Percentiles rank a stretch among this genome's conserved stretches.
Evolutionary conservation across 768 basidiomycete species (phyloP).

Genomic region (Leccinum subgranulosum): DNA sequence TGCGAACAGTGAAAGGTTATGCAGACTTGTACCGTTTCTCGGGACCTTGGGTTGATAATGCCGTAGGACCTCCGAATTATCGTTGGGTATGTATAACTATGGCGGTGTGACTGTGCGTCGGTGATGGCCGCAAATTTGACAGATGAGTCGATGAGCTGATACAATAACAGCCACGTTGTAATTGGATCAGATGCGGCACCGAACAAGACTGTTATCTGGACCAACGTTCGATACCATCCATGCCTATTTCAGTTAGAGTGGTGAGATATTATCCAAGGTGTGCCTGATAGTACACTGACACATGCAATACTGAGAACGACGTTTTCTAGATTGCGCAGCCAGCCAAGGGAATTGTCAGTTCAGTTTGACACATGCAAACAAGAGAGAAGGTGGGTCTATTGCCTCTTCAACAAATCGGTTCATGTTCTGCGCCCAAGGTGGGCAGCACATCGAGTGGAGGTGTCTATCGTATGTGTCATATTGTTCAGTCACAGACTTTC

Average conservation of each 20-base stretch:
- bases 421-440: neutral
- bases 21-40: neutral
- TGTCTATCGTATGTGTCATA: neutral
- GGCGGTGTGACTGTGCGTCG: neutral
- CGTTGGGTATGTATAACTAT: neutral
- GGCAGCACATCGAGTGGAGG: neutral
- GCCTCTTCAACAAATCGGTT: neutral
- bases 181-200: neutral
- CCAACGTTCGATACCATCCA: neutral
- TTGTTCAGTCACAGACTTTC: neutral
- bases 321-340: neutral
- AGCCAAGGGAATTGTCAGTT: neutral
- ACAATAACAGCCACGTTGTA: neutral
- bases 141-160: neutral
- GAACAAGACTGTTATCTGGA: neutral
- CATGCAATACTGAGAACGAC: neutral
- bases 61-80: neutral
- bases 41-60: neutral
- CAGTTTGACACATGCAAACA: neutral
- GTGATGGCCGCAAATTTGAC: neutral
- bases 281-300: neutral
- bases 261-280: neutral
- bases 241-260: neutral
- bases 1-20: neutral
- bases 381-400: neutral